Evolutionary conservation across 2,329 filamentous ascomycete species (phyloP).

Genomic region (Diaporthe aspalathi): DNA sequence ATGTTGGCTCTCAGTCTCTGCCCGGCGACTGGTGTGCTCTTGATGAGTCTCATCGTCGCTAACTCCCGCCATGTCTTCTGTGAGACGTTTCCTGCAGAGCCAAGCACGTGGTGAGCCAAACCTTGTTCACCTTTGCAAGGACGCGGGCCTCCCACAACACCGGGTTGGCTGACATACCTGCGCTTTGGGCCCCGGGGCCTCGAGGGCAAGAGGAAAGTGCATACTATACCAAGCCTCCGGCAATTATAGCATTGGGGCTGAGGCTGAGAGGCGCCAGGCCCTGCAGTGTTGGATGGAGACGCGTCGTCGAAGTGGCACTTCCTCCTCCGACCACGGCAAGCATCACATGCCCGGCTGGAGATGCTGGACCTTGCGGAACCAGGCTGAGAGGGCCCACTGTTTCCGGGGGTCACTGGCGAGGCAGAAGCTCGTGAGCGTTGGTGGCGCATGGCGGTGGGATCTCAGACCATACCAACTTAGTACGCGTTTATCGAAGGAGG

Average conservation of each 20-base stretch:
- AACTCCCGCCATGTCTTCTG: background rate
- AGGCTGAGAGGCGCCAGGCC: background rate
- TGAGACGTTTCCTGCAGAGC: background rate
- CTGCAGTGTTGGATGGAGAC: background rate
- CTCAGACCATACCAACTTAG: background rate
- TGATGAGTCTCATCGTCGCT: background rate
- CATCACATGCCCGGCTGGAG: conserved; percentile 12
- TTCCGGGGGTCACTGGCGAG: background rate
- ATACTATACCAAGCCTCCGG: conserved; percentile 4
- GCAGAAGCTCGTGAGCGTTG: background rate
- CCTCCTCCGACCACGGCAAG: conserved; percentile 19
- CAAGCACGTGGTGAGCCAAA: background rate
- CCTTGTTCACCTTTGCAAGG: background rate
- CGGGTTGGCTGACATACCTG: background rate
- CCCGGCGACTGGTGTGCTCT: background rate
- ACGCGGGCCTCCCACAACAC: background rate
- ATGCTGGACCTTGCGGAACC: conserved; percentile 5
- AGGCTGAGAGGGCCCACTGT: conserved; percentile 20
- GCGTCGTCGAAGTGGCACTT: conserved; percentile 4
- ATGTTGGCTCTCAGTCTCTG: background rate
- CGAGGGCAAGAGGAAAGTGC: conserved; percentile 2
- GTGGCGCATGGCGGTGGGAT: background rate
- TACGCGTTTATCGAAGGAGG: background rate
- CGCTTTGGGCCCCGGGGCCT: conserved; percentile 19
- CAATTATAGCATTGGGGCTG: conserved; percentile 17